Base-by-base conservation (phyloP, 306 rosid genomes). In the Chamaecrista fasciculata region DNA sequence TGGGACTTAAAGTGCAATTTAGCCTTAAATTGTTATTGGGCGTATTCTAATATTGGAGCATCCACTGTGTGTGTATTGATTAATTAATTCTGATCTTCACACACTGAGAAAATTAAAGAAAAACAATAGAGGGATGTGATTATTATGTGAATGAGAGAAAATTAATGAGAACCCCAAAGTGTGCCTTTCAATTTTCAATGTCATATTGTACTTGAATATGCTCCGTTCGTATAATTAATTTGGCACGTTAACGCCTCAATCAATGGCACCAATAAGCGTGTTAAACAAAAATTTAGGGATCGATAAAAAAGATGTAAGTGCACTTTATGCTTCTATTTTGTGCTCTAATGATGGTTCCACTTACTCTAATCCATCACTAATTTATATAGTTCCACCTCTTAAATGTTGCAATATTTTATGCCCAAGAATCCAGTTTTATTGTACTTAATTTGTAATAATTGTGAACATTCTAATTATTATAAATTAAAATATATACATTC, bases 401-500 rank as follows among this genome's bases (percentile, higher is more conserved):
- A 2, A 2, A 7, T 47, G 53, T 60, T 52, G 0, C 15, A 25
- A 3, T 66, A 48, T 62, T 33, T 67, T 47, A 58, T 70, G 2
- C 23, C 14, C 20, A 70, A 25, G 74, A 70, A 76, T 73, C 69
- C 51, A 80, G 67, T 43, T 56, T 72, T 59, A 42, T 2, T 47
- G 84, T 76, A 78, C 81, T 70, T 73, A 16, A 21, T 51, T 72
- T 18, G 72, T 70, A 66, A 62, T 37, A 57, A 82, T 78, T 56
- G 65, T 72, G 84, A 81, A 84, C 80, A 81, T 84, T 73, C 80
- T 66, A 66, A 57, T 55, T 16, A 55, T 28, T 58, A 74, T 33
- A 33, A 4, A 33, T 33, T 1, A 2, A 1, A 4, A 77, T 83
- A 81, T 66, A 76, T 77, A 77, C 51, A 84, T 82, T 80, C 69